Evolutionary conservation across 768 basidiomycete species (phyloP).

Genomic region (Suillus paluster): DNA sequence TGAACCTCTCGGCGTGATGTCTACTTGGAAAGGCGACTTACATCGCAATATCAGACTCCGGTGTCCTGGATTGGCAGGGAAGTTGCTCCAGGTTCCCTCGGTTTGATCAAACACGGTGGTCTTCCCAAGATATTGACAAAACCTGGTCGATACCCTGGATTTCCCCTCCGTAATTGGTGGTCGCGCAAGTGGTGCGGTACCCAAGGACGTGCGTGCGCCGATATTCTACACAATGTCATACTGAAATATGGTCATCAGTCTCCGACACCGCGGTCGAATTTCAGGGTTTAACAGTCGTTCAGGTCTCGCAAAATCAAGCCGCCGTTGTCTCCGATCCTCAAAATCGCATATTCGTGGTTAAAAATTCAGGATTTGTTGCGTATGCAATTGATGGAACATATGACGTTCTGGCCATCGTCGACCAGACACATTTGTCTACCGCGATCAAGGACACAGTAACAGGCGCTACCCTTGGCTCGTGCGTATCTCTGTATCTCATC

Average conservation of each 20-base stretch:
- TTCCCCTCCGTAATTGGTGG: conserved; percentile 85
- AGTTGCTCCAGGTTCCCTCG: conserved; percentile 71
- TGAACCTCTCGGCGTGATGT: conserved; percentile 16
- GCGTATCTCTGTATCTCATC: conserved; percentile 9
- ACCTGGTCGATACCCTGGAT: conserved; percentile 78
- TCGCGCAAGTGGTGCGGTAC: conserved; percentile 74
- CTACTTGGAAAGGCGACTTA: not conserved
- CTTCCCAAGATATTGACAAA: conserved; percentile 74
- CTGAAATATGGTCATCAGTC: conserved; percentile 43
- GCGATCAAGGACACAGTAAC: conserved; percentile 67
- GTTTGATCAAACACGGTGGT: conserved; percentile 83
- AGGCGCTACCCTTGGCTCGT: conserved; percentile 63
- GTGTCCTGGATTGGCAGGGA: conserved; percentile 74
- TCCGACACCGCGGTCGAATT: conserved; percentile 85
- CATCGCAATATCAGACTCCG: conserved; percentile 44
- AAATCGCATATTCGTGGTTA: conserved; percentile 81
- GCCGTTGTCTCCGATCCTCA: conserved; percentile 79
- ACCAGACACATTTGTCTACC: conserved; percentile 77
- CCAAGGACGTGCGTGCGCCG: conserved; percentile 57
- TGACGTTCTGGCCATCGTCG: conserved; percentile 76
- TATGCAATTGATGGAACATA: conserved; percentile 81
- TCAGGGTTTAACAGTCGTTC: conserved; percentile 80
- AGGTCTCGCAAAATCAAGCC: conserved; percentile 85
- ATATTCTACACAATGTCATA: not conserved
- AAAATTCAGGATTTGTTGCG: conserved; percentile 78